A percentile compares a stretch with the other conserved stretches of the same genome.
Conservation (phyloP, 2,329 filamentous ascomycete species). For the Arthrobotrys sinensis region DNA sequence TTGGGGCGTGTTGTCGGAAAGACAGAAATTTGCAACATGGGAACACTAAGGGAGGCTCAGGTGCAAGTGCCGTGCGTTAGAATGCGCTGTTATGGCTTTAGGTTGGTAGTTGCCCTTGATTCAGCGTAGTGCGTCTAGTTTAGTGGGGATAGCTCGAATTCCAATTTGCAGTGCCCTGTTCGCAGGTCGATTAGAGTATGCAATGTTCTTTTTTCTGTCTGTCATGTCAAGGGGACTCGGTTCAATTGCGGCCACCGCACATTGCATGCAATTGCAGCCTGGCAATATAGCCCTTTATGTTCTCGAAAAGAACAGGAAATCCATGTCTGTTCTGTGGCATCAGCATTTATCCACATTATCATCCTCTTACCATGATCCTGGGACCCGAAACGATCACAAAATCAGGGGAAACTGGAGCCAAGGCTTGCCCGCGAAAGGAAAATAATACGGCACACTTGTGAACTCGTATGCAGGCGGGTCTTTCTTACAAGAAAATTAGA, state of each 20-base stretch:
- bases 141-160: constrained; percentile 14
- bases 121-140: background rate
- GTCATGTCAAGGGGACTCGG: constrained; percentile 16
- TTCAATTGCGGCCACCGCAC: constrained; percentile 26
- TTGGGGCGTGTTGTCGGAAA: constrained; percentile 50
- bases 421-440: background rate
- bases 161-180: constrained; percentile 6
- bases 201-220: constrained; percentile 10
- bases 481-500: constrained; percentile 52
- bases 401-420: constrained; percentile 44
- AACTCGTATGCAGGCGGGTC: constrained; percentile 42
- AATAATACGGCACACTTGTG: constrained; percentile 32
- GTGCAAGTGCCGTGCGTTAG: constrained; percentile 8
- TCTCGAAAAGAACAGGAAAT: constrained; percentile 40
- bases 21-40: constrained; percentile 34
- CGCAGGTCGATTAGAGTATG: constrained; percentile 15
- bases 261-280: background rate
- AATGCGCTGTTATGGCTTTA: background rate
- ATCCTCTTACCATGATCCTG: constrained; percentile 55
- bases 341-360: constrained; percentile 56
- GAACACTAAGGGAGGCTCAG: constrained; percentile 16
- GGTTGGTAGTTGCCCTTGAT: background rate
- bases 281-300: constrained; percentile 19
- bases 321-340: constrained; percentile 37
- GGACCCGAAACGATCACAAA: constrained; percentile 58